Percentiles rank a stretch among this genome's conserved stretches.
phyloP scores from a whole-genome alignment of 257 asterid species.

The Solanum rostratum region DNA sequence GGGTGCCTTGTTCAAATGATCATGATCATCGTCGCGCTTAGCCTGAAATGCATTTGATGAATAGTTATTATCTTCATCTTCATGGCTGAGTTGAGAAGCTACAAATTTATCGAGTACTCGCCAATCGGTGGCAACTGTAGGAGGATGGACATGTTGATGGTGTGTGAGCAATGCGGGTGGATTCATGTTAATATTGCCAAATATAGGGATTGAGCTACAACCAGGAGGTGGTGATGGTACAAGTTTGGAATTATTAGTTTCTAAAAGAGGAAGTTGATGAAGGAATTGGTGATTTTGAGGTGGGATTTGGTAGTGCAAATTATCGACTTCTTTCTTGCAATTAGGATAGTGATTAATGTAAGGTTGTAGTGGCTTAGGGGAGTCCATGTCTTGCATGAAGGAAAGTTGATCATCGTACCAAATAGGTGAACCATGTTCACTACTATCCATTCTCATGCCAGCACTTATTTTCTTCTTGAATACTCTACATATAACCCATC shows the following conservation, averaged over 20 bases:
- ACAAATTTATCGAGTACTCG: constrained; percentile 75
- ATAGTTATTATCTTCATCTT: constrained; percentile 23
- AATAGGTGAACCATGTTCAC: constrained; percentile 68
- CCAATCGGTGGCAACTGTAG: constrained; percentile 40
- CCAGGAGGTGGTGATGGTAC: constrained; percentile 12
- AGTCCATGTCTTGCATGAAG: constrained; percentile 63
- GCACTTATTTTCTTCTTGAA: constrained; percentile 68
- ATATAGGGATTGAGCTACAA: constrained; percentile 18
- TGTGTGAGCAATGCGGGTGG: not conserved
- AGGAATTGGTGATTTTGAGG: constrained; percentile 26
- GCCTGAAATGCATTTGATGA: constrained; percentile 13
- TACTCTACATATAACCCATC: constrained; percentile 93
- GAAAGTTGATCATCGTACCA: constrained; percentile 90
- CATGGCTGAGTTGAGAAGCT: constrained; percentile 85
- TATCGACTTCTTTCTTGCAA: constrained; percentile 41
- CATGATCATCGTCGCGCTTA: not conserved
- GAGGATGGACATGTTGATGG: constrained; percentile 1
- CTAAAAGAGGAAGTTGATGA: constrained; percentile 65
- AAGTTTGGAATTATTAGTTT: constrained; percentile 36
- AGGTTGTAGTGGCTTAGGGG: constrained; percentile 38
- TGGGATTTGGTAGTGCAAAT: constrained; percentile 26
- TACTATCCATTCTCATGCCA: constrained; percentile 25
- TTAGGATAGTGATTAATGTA: constrained; percentile 9
- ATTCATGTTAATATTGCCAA: not conserved
- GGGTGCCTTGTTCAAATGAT: constrained; percentile 7